These are phyloP conservation scores for Tinospora cordifolia DNA, from an alignment of 164 flowering plant species.

Conservation along the genomic window DNA sequence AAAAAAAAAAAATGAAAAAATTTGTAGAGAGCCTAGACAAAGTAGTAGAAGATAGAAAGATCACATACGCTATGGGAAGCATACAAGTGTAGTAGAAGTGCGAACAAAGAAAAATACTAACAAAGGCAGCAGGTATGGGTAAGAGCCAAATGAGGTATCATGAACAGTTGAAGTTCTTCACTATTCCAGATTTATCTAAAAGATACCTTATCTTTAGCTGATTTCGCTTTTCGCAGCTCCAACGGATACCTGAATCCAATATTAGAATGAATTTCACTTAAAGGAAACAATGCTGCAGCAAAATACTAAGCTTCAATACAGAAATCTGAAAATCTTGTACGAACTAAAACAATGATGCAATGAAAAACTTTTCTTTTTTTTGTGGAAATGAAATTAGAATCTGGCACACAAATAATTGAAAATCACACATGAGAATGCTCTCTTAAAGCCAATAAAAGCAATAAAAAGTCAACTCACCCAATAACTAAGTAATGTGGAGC, in stretches of 20 bases:
- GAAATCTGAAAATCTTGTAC: too few species aligned
- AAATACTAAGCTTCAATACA: background rate
- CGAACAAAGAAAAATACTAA: background rate
- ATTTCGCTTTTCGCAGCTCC: constrained; percentile 88
- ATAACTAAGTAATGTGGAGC: too few species aligned
- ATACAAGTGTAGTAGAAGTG: background rate
- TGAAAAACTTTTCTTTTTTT: too few species aligned
- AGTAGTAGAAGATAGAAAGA: background rate
- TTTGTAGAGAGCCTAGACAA: background rate
- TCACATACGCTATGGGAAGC: background rate
- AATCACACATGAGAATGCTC: background rate
- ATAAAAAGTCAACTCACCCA: background rate
- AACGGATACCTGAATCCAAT: constrained; percentile 67
- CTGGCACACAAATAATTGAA: background rate
- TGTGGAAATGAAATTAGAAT: background rate
- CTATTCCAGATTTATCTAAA: background rate
- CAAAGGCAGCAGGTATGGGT: background rate
- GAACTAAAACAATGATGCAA: too few species aligned
- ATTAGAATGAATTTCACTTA: background rate
- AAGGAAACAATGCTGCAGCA: constrained; percentile 1
- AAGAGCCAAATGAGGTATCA: background rate
- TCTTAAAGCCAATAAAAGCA: background rate
- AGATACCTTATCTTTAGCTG: constrained; percentile 74
- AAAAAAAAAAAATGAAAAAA: background rate
- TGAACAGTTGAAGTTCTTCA: background rate